Evolutionary conservation across 768 basidiomycete genomes (phyloP).

Genomic region (Serendipita sp.): DNA sequence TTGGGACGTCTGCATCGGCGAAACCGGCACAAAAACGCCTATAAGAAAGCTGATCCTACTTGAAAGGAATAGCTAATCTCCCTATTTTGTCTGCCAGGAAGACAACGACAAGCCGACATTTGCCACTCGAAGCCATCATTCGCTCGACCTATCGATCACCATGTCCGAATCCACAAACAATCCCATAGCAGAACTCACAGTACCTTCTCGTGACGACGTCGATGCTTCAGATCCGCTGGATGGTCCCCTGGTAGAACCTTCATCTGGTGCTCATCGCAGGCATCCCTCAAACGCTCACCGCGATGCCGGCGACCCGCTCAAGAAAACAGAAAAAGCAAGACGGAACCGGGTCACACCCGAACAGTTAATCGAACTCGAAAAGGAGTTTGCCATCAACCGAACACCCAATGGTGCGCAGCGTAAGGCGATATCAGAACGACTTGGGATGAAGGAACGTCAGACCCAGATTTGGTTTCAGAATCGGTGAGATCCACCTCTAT

Average conservation of each 20-base stretch:
- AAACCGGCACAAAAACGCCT: not conserved
- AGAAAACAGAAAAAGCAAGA: slow-evolving; percentile 38
- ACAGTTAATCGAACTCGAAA: slow-evolving; percentile 62
- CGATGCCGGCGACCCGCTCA: slow-evolving; percentile 11
- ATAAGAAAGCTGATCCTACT: not conserved
- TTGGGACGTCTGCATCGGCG: too few species aligned
- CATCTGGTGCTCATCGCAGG: not conserved
- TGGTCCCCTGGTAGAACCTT: not conserved
- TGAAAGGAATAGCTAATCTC: not conserved
- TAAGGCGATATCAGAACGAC: slow-evolving; percentile 52
- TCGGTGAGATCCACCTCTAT: slow-evolving; percentile 27
- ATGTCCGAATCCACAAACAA: slow-evolving; percentile 6
- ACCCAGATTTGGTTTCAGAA: slow-evolving; percentile 88
- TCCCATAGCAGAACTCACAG: not conserved
- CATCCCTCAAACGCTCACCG: not conserved
- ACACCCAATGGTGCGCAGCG: slow-evolving; percentile 57
- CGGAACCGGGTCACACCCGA: slow-evolving; percentile 65
- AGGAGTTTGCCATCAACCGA: slow-evolving; percentile 47
- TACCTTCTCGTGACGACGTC: not conserved
- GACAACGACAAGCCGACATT: not conserved
- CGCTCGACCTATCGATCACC: not conserved
- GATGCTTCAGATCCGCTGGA: not conserved
- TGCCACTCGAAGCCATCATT: not conserved
- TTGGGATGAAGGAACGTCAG: slow-evolving; percentile 76
- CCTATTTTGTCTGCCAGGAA: not conserved